Evolutionary conservation across 371 early-diverging fungal species (phyloP).

Genomic region (Saksenaea oblongispora): DNA sequence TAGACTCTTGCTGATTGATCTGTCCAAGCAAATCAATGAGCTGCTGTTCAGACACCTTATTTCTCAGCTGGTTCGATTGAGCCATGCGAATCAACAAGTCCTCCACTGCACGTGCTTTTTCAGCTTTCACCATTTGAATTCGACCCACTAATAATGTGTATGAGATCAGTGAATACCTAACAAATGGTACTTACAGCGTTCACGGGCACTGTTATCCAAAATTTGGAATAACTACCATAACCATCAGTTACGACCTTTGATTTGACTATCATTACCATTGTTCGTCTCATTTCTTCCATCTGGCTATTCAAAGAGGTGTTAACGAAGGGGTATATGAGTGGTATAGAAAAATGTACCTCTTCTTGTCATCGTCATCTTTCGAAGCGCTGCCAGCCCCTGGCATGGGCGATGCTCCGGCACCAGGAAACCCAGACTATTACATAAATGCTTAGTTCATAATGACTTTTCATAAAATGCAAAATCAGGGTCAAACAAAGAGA

Average conservation of each 20-base stretch:
- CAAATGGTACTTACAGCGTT: constrained; percentile 64
- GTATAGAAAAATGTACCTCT: constrained; percentile 26
- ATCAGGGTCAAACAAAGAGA: background rate
- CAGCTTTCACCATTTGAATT: constrained; percentile 89
- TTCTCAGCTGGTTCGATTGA: constrained; percentile 78
- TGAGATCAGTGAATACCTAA: background rate
- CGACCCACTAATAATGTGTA: constrained; percentile 64
- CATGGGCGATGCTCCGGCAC: constrained; percentile 15
- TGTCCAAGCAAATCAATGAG: constrained; percentile 85
- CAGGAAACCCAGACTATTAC: background rate
- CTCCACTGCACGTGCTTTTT: constrained; percentile 88
- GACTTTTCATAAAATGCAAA: background rate
- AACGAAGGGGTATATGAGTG: background rate
- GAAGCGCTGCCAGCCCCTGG: constrained; percentile 20
- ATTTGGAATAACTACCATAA: constrained; percentile 73
- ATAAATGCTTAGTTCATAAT: background rate
- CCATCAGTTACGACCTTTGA: background rate
- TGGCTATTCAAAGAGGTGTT: constrained; percentile 41
- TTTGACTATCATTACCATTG: constrained; percentile 59
- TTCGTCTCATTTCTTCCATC: constrained; percentile 84
- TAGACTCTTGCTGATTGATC: constrained; percentile 72
- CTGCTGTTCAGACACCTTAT: constrained; percentile 81
- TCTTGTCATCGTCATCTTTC: constrained; percentile 52
- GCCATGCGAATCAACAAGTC: constrained; percentile 91
- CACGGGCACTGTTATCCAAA: constrained; percentile 83